A percentile compares a stretch with the other conserved stretches of the same genome.
Conservation (phyloP, 1,284 basidiomycete species). For the Sanguinoderma infundibulare region DNA sequence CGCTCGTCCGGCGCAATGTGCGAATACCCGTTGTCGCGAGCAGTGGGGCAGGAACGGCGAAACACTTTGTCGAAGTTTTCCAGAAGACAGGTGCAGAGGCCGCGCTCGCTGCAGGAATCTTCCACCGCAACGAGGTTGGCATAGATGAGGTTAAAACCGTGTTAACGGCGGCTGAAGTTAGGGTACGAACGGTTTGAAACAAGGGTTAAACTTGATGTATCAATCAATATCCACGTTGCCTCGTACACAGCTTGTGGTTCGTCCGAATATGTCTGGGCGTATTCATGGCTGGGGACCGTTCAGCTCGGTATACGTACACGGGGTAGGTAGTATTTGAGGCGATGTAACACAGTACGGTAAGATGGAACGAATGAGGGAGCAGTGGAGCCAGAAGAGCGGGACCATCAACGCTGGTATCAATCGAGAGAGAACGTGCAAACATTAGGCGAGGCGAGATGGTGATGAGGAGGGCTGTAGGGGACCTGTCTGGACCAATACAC, state of each 20-base stretch:
- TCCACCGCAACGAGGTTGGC: conserved; percentile 88
- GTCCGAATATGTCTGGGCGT: conserved; percentile 10
- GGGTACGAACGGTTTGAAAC: conserved; percentile 37
- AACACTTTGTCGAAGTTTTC: conserved; percentile 92
- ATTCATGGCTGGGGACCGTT: conserved; percentile 13
- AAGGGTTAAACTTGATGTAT: conserved; percentile 6
- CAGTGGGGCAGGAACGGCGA: conserved; percentile 85
- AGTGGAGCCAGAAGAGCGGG: conserved; percentile 4
- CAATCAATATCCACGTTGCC: background rate
- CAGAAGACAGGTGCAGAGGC: conserved; percentile 83
- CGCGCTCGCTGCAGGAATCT: conserved; percentile 96
- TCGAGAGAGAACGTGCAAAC: conserved; percentile 14
- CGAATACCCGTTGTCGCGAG: conserved; percentile 94
- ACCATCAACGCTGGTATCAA: conserved; percentile 19
- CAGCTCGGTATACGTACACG: conserved; percentile 23
- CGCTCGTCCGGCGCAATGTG: conserved; percentile 78
- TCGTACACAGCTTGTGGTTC: background rate
- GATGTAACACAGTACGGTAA: conserved; percentile 24
- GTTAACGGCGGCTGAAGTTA: conserved; percentile 56
- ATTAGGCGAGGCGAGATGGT: conserved; percentile 1
- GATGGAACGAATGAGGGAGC: conserved; percentile 8
- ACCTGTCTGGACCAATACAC: conserved; percentile 11
- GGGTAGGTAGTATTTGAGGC: conserved; percentile 1
- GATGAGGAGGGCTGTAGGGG: background rate
- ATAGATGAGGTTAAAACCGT: conserved; percentile 75